Evolutionary conservation across 148 eudicot genomes (phyloP).

Genomic region (Drosera capensis): DNA sequence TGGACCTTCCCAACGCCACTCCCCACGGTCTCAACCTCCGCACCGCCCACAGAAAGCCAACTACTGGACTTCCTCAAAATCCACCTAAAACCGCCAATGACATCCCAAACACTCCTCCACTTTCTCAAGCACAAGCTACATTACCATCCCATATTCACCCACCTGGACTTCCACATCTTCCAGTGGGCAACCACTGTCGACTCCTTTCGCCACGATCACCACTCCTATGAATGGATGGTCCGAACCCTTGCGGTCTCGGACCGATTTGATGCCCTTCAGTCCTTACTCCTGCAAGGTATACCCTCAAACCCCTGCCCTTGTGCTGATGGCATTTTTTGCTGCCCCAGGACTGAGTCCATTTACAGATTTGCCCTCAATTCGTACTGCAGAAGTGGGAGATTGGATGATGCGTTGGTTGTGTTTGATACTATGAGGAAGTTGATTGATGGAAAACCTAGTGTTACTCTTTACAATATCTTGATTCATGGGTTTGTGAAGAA

Average conservation of each 20-base stretch:
- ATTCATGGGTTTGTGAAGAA: slow-evolving; percentile 65
- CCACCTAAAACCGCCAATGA: slow-evolving; percentile 50
- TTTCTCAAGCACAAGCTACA: slow-evolving; percentile 66
- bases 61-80: slow-evolving; percentile 39
- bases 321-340: slow-evolving; percentile 76
- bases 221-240: slow-evolving; percentile 70
- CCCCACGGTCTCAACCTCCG: slow-evolving; percentile 21
- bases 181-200: slow-evolving; percentile 54
- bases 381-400: slow-evolving; percentile 42
- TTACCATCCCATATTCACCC: slow-evolving; percentile 63
- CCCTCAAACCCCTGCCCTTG: slow-evolving; percentile 81
- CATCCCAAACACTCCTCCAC: slow-evolving; percentile 42
- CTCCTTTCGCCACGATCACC: slow-evolving; percentile 74
- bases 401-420: slow-evolving; percentile 45
- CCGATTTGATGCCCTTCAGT: slow-evolving; percentile 42
- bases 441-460: slow-evolving; percentile 74
- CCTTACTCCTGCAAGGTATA: slow-evolving; percentile 31
- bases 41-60: slow-evolving; percentile 38
- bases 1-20: slow-evolving; percentile 22
- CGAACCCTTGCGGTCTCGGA: slow-evolving; percentile 55
- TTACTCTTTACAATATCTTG: slow-evolving; percentile 55
- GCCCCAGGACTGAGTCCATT: slow-evolving; percentile 60
- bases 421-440: slow-evolving; percentile 55
- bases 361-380: slow-evolving; percentile 60
- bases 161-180: slow-evolving; percentile 70